Base-by-base conservation (phyloP, 108 stramenopile genomes). In the Stephanodiscus minutulus region DNA sequence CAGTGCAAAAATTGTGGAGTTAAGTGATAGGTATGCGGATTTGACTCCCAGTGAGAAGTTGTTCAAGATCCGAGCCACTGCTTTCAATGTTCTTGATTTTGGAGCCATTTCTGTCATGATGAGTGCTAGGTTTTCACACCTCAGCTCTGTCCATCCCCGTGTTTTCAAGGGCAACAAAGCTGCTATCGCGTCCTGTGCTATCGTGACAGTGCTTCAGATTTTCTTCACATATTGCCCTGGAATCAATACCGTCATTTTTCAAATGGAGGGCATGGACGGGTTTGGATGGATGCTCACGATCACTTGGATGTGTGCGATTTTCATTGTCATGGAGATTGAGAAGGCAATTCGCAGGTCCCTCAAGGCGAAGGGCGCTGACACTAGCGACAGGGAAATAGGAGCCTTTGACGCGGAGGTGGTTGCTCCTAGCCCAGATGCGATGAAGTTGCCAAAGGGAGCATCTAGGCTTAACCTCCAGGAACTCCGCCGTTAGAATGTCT, bases 61-160 rank as follows among this genome's bases (percentile, higher is more conserved):
- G 50, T 69, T 35, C 52, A 66, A 58, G 57, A 81, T 86, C 22
- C 75, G 89, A 47, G 84, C 89, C 20, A 79, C 81, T 59, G 85
- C 91, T 13, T 87, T 84, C 75, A 93, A 93, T 76, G 85, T 83
- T 9, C 85, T 93, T 63, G 85, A 85, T 29, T 90, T 93, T 58
- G 86, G 88, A 48, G 91, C 91, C 20, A 86, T 87, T 54, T 85
- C 86, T 53, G 66, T 93, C 37, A 88, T 85, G 62, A 52, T 90
- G 64, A 82, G 82, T 65, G 91, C 91, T 8, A 81, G 91, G 41
- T 93, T 89, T 70, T 57, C 86, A 27, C 88, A 89, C 85, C 74
- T 79, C 66, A 84, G 74, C 60, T 83, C 89, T n/a, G n/a, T 93
- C 41, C 79, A 84, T 39, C 79, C 81, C 0, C 87, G 85, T 76